Evolutionary conservation across 116 monocot genomes (phyloP), one percentile per base, ranked within the genome.

Genomic region (Trichopus zeylanicus): DNA sequence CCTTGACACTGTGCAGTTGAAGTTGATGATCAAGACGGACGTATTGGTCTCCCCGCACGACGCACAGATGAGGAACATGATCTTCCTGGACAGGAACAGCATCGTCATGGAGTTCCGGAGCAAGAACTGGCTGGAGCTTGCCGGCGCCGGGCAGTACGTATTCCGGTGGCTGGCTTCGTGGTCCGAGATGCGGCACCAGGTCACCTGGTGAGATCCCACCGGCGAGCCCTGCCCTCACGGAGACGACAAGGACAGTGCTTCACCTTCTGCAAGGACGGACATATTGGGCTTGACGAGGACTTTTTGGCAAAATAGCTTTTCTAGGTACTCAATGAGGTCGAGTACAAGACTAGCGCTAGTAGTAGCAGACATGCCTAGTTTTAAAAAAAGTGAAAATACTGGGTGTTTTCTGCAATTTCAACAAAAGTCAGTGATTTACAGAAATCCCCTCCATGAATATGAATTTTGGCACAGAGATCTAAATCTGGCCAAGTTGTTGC

Each of bases 1-100:
- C 4, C 21, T 4, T 4, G 31, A 24, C 13, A 39, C 33, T 0
- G 19, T 63, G 58, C 64, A 81, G 75, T 76, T 81, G 55, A 70
- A 61, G n/a, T 16, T 83, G 25, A 64, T 78, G 74, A 71, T 51
- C 9, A 56, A 60, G 10, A 83, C 78, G 0, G 78, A 83, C 24
- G 27, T 75, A 3, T 15, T 83, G 18, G 75, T 62, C 21, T 52
- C 75, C 0, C 60, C 67, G 13, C 83, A 78, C 26, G 83, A 78
- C 6, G 83, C 67, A n/a, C 75, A 83, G 52, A 21, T 83, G 46
- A 83, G 75, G 3, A 78, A 75, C 68, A 63, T 83, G 64, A 51
- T 75, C 53, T 78, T 78, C 60, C 75, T 83, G 83, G 64, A 83
- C 60, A 83, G 62, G 64, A 83, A 78, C 61, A 71, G 78, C 52